Evolutionary conservation across 2,329 filamentous ascomycete genomes (phyloP).

Genomic region (Scorias spongiosa): DNA sequence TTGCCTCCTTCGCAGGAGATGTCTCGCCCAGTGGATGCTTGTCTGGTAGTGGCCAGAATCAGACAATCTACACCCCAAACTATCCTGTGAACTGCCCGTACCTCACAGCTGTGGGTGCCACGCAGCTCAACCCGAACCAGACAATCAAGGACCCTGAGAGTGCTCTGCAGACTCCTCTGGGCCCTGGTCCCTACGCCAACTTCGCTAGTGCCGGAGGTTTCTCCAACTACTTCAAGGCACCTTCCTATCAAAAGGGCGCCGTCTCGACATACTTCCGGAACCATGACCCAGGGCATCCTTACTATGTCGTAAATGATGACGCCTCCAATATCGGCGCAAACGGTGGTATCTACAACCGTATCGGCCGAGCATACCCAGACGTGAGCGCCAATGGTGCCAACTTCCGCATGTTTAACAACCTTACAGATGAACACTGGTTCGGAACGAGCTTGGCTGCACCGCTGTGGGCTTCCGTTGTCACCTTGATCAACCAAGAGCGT

Average conservation of each 20-base stretch:
- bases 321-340: conserved; percentile 9
- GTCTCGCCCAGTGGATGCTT: conserved; percentile 1
- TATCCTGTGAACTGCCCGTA: conserved; percentile 10
- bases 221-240: conserved; percentile 19
- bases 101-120: conserved; percentile 26
- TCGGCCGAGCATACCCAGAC: conserved; percentile 19
- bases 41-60: conserved; percentile 4
- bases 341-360: conserved; percentile 13
- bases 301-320: conserved; percentile 9
- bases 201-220: conserved; percentile 25
- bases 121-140: conserved; percentile 21
- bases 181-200: conserved; percentile 7
- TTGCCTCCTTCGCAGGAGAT: conserved; percentile 5
- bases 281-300: conserved; percentile 10
- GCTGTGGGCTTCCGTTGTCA: conserved; percentile 3
- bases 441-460: conserved; percentile 3
- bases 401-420: conserved; percentile 27
- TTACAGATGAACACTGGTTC: conserved; percentile 6
- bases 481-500: conserved; percentile 6
- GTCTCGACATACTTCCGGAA: conserved; percentile 20
- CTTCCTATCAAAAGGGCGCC: conserved; percentile 20
- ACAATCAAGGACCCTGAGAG: conserved; percentile 9
- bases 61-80: conserved; percentile 10
- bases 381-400: conserved; percentile 31
- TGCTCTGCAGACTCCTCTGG: conserved; percentile 5